Conservation (phyloP, 2,329 filamentous ascomycete species). For the Sordariomycetes sp. region DNA sequence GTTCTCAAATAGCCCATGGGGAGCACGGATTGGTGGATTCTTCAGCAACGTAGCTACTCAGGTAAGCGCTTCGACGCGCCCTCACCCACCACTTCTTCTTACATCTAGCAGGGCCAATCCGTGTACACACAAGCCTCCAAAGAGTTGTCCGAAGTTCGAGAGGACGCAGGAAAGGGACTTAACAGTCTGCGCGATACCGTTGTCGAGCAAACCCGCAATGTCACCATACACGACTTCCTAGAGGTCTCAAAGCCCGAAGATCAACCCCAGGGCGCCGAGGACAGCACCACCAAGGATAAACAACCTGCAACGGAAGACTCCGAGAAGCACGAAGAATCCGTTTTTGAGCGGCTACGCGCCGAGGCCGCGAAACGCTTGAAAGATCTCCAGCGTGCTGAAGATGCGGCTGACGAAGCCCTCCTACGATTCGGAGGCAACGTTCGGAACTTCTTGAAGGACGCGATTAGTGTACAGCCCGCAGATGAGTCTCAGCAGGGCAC, state of each 20-base stretch:
- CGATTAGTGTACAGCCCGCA: constrained; percentile 78
- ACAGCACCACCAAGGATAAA: constrained; percentile 24
- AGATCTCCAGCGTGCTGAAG: constrained; percentile 85
- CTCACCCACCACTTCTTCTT: background rate
- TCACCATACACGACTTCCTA: constrained; percentile 51
- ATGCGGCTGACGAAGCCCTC: constrained; percentile 91
- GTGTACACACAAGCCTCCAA: constrained; percentile 72
- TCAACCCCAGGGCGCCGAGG: constrained; percentile 1
- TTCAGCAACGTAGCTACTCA: constrained; percentile 91
- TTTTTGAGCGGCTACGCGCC: constrained; percentile 65
- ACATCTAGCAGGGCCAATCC: constrained; percentile 53
- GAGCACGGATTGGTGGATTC: constrained; percentile 76
- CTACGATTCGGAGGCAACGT: constrained; percentile 87
- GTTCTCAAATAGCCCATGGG: constrained; percentile 87
- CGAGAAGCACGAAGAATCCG: constrained; percentile 42
- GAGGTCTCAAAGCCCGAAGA: constrained; percentile 24
- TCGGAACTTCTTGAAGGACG: constrained; percentile 80
- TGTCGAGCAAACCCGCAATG: constrained; percentile 62
- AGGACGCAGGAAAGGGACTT: constrained; percentile 75
- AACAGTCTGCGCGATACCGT: constrained; percentile 59
- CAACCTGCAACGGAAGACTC: constrained; percentile 31
- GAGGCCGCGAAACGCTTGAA: constrained; percentile 79
- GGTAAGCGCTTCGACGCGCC: constrained; percentile 37
- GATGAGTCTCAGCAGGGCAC: constrained; percentile 44
- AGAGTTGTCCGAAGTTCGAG: constrained; percentile 65